Evolutionary conservation across 768 basidiomycete genomes (phyloP).

Genomic region (Amanita fuliginea): DNA sequence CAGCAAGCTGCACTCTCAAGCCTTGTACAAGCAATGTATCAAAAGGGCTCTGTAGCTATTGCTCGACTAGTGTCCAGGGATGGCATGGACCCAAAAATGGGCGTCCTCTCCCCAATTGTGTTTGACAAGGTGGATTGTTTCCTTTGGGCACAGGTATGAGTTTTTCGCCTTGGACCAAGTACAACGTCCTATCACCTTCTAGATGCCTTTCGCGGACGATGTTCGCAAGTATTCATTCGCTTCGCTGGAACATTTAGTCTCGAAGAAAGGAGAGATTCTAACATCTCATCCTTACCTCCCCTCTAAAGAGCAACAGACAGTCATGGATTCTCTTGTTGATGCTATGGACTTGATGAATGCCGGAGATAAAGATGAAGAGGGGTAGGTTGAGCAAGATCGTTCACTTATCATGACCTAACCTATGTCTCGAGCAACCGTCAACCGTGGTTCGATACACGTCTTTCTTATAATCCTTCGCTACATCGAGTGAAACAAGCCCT

Average conservation of each 20-base stretch:
- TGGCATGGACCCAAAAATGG: conserved; percentile 76
- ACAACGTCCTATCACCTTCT: background rate
- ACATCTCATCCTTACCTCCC: conserved; percentile 76
- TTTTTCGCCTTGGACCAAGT: background rate
- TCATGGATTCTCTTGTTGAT: conserved; percentile 85
- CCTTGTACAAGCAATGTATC: conserved; percentile 72
- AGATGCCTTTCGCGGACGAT: conserved; percentile 97
- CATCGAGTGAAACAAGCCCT: conserved; percentile 91
- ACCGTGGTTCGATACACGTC: conserved; percentile 68
- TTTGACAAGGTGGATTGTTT: conserved; percentile 69
- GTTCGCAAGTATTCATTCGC: conserved; percentile 81
- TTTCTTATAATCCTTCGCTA: conserved; percentile 82
- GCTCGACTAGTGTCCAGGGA: conserved; percentile 74
- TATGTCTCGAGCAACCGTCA: conserved; percentile 32
- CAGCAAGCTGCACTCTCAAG: conserved; percentile 84
- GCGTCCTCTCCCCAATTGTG: conserved; percentile 52
- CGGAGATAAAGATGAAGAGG: conserved; percentile 66
- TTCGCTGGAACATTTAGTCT: conserved; percentile 61
- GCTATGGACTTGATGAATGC: conserved; percentile 78
- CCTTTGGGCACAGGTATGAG: conserved; percentile 68
- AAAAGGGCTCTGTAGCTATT: conserved; percentile 61
- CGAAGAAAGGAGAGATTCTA: conserved; percentile 64
- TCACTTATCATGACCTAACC: background rate
- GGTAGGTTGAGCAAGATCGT: conserved; percentile 30
- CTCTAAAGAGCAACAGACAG: conserved; percentile 60